phyloP scores from a whole-genome alignment of 179 eudicot genomes.

The Camellia oleifera region DNA sequence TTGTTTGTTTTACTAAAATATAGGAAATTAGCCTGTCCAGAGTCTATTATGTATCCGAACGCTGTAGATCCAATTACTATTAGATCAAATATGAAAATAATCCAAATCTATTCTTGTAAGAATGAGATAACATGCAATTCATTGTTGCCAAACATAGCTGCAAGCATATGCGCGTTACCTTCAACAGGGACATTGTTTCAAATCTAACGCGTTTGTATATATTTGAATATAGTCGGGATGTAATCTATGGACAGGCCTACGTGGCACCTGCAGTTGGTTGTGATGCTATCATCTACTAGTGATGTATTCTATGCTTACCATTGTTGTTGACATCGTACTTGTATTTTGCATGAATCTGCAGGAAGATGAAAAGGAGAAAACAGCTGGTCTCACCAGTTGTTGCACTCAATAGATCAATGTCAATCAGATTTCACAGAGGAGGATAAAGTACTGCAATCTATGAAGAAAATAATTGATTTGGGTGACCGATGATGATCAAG shows the following conservation, averaged over 20 bases:
- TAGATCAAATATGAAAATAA: neutral
- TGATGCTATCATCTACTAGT: neutral
- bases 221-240: neutral
- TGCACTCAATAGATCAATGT: neutral
- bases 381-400: neutral
- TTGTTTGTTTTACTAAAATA: neutral
- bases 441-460: neutral
- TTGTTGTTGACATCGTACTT: neutral
- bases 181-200: neutral
- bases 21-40: neutral
- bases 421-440: neutral
- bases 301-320: neutral
- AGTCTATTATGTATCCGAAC: neutral
- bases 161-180: neutral
- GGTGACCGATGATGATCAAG: neutral
- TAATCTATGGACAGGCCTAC: neutral
- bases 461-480: neutral
- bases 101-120: neutral
- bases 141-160: neutral
- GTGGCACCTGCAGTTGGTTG: neutral
- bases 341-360: neutral
- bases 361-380: conserved; percentile 4
- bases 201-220: neutral
- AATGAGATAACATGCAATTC: neutral
- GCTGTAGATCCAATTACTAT: neutral